Evolutionary conservation across 208 protist species (phyloP), one percentile per base, ranked within the genome.

Genomic region (Trypanosoma congolense): DNA sequence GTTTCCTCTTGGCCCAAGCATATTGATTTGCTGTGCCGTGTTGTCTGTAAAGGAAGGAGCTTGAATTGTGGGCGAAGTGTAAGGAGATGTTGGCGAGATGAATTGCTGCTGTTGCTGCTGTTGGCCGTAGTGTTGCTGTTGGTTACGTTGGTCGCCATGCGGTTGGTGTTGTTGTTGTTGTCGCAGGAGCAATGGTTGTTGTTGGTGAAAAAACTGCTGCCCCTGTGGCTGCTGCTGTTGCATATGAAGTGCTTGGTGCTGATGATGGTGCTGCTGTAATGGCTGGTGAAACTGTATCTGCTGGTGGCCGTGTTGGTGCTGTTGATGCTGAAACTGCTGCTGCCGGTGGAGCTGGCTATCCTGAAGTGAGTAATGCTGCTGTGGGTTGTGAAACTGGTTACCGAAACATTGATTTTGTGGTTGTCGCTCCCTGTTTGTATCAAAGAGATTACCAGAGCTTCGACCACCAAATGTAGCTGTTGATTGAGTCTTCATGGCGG

Each of bases 1-100:
- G 60, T 85, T 38, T 55, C 61, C 61, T 3, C 64, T 56, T 29
- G 44, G 51, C 12, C 38, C 25, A 22, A 47, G 31, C 22, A 42
- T 44, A 18, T 28, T 29, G 47, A 4, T 42, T 12, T 18, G 16
- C 43, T 47, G 45, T 22, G 47, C 0, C 33, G 28, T 59, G 5
- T 28, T 10, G 33, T 52, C 41, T 44, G 24, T 2, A 26, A 24
- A 19, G 4, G 26, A 22, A 18, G 16, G 4, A 6, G 18, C 4
- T 49, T 31, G 49, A 9, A 25, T 48, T 24, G 25, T 22, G 3
- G 16, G 40, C 4, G 41, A n/a, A 28, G 1, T 36, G 14, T 31
- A 33, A 8, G 46, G 22, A 10, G 26, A 14, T 31, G 46, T 5
- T 10, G 2, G 38, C 3, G 22, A 35, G 21, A 22, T 33, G 29